These are phyloP conservation scores for Coniochaeta sp. DNA, from an alignment of 2,329 filamentous ascomycete species.

Conservation along the genomic window DNA sequence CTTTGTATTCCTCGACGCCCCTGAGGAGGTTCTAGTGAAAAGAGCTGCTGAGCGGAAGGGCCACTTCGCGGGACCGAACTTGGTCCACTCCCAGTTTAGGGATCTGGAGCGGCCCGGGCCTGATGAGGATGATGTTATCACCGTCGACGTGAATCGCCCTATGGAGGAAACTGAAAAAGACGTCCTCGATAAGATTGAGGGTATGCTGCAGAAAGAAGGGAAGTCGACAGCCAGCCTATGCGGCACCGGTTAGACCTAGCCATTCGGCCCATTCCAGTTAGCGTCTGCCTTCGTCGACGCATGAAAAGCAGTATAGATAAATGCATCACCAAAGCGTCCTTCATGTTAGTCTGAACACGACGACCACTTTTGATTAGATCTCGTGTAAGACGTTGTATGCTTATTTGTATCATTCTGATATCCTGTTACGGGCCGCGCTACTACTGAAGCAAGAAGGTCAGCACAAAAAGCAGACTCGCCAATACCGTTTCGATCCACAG, in stretches of 20 bases:
- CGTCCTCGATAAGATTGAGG: slow-evolving; percentile 3
- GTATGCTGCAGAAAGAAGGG: background rate
- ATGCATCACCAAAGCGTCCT: too few species aligned
- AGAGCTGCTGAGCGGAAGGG: slow-evolving; percentile 55
- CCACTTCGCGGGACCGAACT: slow-evolving; percentile 69
- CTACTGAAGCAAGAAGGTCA: too few species aligned
- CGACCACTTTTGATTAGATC: too few species aligned
- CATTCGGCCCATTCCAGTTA: background rate
- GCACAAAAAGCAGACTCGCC: too few species aligned
- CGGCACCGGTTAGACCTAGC: background rate
- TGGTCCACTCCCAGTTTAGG: slow-evolving; percentile 66
- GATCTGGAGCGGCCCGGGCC: slow-evolving; percentile 54
- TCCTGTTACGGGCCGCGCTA: too few species aligned
- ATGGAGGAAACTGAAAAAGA: slow-evolving; percentile 33
- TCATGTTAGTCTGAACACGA: too few species aligned
- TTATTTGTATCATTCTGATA: too few species aligned
- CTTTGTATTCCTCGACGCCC: slow-evolving; percentile 64
- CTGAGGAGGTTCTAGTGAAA: slow-evolving; percentile 52
- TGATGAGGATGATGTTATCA: slow-evolving; percentile 47
- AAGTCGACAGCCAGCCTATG: background rate
- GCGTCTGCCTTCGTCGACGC: background rate
- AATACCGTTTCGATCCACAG: too few species aligned
- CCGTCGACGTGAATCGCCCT: slow-evolving; percentile 38
- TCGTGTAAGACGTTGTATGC: too few species aligned
- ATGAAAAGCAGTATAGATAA: background rate